Percentiles rank a stretch among this genome's conserved stretches.
Conservation (phyloP, 257 asterid species). For the Verbena officinalis region DNA sequence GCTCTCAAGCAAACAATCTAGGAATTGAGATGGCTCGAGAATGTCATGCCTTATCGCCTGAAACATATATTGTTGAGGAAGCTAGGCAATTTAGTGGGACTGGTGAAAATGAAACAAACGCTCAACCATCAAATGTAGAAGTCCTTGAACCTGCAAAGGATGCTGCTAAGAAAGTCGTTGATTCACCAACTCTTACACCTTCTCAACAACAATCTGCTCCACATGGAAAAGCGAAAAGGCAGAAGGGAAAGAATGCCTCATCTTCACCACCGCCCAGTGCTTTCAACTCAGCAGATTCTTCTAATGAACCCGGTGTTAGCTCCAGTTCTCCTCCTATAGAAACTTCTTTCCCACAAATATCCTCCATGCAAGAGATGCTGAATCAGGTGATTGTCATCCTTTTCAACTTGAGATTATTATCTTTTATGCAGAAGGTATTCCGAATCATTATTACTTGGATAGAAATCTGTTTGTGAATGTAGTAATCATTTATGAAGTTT, state of each 20-base stretch:
- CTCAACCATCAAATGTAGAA: constrained; percentile 55
- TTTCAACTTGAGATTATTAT: background rate
- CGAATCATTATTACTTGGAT: too few species aligned
- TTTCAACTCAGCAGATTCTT: constrained; percentile 61
- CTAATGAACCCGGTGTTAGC: constrained; percentile 57
- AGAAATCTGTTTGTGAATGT: too few species aligned
- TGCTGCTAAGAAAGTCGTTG: constrained; percentile 43
- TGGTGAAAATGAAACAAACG: constrained; percentile 44
- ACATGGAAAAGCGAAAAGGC: constrained; percentile 66
- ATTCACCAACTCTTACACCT: constrained; percentile 40
- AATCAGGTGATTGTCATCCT: constrained; percentile 61
- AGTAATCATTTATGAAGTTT: too few species aligned
- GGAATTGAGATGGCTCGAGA: constrained; percentile 89
- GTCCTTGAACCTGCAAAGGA: constrained; percentile 52
- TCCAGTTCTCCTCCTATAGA: constrained; percentile 49
- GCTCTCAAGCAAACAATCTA: constrained; percentile 86
- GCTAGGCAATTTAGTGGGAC: constrained; percentile 59
- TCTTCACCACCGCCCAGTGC: constrained; percentile 55
- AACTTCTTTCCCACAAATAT: constrained; percentile 51
- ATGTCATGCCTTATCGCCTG: constrained; percentile 61
- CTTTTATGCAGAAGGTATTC: too few species aligned
- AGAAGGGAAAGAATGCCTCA: constrained; percentile 66
- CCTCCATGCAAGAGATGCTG: constrained; percentile 76
- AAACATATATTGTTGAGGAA: constrained; percentile 61
- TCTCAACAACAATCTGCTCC: constrained; percentile 54